These are phyloP conservation scores for Rhizopogon sp. DNA, from an alignment of 768 basidiomycete genomes.

Conservation along the genomic window DNA sequence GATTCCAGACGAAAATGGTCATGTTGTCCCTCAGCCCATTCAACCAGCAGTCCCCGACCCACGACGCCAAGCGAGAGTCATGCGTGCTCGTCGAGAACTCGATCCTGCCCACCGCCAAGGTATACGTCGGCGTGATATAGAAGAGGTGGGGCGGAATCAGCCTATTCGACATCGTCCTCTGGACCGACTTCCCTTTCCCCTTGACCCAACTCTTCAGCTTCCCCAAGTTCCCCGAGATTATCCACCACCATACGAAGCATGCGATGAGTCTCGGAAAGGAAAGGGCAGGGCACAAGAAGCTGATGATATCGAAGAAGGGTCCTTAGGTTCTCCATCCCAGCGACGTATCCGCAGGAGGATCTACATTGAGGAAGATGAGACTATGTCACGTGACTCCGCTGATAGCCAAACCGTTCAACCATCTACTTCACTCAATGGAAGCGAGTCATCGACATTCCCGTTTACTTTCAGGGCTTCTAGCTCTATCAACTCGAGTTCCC, in stretches of 20 bases:
- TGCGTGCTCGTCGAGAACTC: constrained; percentile 20
- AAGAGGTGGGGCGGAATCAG: constrained; percentile 11
- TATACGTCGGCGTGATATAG: constrained; percentile 10
- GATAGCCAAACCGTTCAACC: constrained; percentile 7
- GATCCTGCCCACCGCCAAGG: constrained; percentile 18
- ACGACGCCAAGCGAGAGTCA: constrained; percentile 17
- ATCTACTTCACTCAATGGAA: background rate
- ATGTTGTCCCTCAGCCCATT: constrained; percentile 8
- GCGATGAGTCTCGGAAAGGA: constrained; percentile 14
- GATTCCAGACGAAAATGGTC: constrained; percentile 18
- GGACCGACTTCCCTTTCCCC: constrained; percentile 12
- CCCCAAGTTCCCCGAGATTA: constrained; percentile 1
- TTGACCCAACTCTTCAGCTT: constrained; percentile 9
- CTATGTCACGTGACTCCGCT: background rate
- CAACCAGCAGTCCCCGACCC: constrained; percentile 16
- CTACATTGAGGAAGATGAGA: constrained; percentile 7
- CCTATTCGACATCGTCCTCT: constrained; percentile 10
- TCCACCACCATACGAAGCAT: background rate
- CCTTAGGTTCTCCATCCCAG: constrained; percentile 4
- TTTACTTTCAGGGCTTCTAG: constrained; percentile 11
- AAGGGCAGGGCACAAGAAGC: constrained; percentile 16
- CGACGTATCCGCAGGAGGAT: constrained; percentile 17
- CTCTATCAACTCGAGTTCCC: constrained; percentile 1
- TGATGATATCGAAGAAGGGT: constrained; percentile 1
- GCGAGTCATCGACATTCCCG: constrained; percentile 2